Evolutionary conservation across 2,329 filamentous ascomycete species (phyloP).

Genomic region (Rutstroemia sydowiana): DNA sequence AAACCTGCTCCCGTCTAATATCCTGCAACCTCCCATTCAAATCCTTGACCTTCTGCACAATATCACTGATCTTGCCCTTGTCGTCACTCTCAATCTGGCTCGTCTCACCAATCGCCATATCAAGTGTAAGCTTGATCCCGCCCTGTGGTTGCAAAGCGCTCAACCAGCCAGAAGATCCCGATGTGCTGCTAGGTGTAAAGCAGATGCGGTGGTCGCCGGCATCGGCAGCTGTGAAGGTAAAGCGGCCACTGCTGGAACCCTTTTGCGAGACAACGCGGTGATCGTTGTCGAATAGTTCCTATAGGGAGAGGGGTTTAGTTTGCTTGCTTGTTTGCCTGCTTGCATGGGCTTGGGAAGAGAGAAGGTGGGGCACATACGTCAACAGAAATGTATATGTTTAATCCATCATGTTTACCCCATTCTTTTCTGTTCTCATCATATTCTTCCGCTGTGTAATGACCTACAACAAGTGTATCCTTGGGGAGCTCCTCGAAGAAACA

Average conservation of each 20-base stretch:
- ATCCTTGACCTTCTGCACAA: conserved; percentile 82
- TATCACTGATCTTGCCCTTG: conserved; percentile 86
- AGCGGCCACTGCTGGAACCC: conserved; percentile 68
- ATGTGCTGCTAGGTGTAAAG: conserved; percentile 76
- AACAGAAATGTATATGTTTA: conserved; percentile 85
- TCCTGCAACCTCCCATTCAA: conserved; percentile 81
- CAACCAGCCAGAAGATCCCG: conserved; percentile 65
- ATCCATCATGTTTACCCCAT: conserved; percentile 66
- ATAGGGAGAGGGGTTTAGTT: neutral
- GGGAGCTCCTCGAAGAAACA: conserved; percentile 98
- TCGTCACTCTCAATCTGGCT: conserved; percentile 89
- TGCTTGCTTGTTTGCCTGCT: conserved; percentile 8
- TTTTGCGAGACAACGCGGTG: conserved; percentile 90
- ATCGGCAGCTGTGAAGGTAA: conserved; percentile 93
- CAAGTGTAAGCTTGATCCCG: conserved; percentile 75
- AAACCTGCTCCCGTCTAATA: conserved; percentile 89
- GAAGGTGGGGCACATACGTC: conserved; percentile 47
- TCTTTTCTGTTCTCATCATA: conserved; percentile 62
- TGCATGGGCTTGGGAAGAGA: conserved; percentile 1
- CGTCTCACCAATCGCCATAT: conserved; percentile 90
- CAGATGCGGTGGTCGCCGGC: conserved; percentile 94
- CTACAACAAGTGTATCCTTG: conserved; percentile 93
- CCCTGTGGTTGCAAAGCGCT: conserved; percentile 57
- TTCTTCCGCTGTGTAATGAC: conserved; percentile 82
- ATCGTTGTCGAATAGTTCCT: conserved; percentile 95